Conservation (phyloP, 192 early-diverging fungal genomes). For the Podila clonocystis region DNA sequence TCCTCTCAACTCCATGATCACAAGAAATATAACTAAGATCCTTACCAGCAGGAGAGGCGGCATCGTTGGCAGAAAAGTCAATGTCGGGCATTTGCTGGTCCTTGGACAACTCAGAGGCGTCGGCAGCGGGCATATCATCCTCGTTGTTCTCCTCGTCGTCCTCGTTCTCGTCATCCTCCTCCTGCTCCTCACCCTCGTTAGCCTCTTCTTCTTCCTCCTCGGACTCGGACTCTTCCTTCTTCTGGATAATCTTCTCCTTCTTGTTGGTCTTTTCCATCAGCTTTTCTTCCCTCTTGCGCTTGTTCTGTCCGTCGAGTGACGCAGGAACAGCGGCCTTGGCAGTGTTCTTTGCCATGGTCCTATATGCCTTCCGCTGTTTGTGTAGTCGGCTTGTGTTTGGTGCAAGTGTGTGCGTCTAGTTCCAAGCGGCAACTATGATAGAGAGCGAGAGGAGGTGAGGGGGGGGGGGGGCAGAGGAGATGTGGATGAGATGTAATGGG, state of each 20-base stretch:
- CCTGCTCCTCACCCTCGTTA: conserved; percentile 9
- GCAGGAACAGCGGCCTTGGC: conserved; percentile 27
- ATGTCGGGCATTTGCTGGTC: conserved; percentile 31
- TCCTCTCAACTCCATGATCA: too few species aligned
- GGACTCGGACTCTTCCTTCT: conserved; percentile 17
- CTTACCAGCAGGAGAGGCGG: conserved; percentile 1
- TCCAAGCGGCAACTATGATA: background rate
- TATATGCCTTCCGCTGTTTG: conserved; percentile 1
- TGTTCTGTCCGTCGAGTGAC: conserved; percentile 33
- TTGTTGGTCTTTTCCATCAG: conserved; percentile 44
- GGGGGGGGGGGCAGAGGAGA: background rate
- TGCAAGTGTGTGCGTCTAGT: background rate
- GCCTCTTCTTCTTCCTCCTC: conserved; percentile 22
- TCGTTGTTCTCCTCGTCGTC: conserved; percentile 22
- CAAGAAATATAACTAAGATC: background rate
- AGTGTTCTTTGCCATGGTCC: conserved; percentile 42
- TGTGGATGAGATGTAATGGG: background rate
- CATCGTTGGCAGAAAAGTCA: conserved; percentile 48
- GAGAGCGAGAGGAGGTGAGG: background rate
- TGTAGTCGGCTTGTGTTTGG: background rate
- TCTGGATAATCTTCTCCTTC: conserved; percentile 41
- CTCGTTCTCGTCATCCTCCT: conserved; percentile 14
- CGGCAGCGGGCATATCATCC: conserved; percentile 23
- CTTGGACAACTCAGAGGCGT: conserved; percentile 6
- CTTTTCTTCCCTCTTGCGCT: conserved; percentile 51